phyloP scores from a whole-genome alignment of 2,329 filamentous ascomycete species.

The Colletotrichum tropicicola region DNA sequence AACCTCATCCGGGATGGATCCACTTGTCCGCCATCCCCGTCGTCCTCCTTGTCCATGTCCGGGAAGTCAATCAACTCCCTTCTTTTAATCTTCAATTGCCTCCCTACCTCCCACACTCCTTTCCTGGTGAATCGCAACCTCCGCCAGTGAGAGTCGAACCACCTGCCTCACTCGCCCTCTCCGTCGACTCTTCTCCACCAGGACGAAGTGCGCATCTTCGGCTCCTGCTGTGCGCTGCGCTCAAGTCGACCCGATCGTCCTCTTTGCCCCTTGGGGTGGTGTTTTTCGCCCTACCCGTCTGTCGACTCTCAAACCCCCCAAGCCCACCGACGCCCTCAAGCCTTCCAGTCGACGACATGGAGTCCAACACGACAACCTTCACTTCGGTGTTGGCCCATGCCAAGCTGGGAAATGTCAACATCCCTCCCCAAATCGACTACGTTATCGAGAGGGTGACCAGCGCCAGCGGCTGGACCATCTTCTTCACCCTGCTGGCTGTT shows the following conservation, averaged over 20 bases:
- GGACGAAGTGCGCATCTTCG: conserved; percentile 3
- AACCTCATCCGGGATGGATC: conserved; percentile 26
- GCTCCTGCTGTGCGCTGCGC: background rate
- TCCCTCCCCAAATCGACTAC: conserved; percentile 66
- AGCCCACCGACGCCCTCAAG: background rate
- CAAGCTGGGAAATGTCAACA: conserved; percentile 55
- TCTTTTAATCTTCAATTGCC: conserved; percentile 21
- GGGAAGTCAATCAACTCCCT: conserved; percentile 15
- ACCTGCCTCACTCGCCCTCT: background rate
- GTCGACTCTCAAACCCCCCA: background rate
- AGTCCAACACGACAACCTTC: conserved; percentile 72
- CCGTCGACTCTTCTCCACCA: background rate
- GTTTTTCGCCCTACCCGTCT: background rate
- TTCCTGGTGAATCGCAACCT: conserved; percentile 8
- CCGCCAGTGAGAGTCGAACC: conserved; percentile 18
- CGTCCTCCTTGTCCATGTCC: background rate
- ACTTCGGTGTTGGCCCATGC: conserved; percentile 74
- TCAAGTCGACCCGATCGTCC: background rate
- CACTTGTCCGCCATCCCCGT: conserved; percentile 1
- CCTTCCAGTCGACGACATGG: conserved; percentile 47
- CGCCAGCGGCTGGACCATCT: conserved; percentile 65
- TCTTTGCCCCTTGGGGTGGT: conserved; percentile 5
- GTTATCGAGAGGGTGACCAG: conserved; percentile 64
- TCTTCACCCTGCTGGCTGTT: conserved; percentile 75
- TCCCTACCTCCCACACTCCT: conserved; percentile 10